These are phyloP conservation scores for Trichosporon sp. DNA, from an alignment of 1,284 basidiomycete species.

Conservation along the genomic window DNA sequence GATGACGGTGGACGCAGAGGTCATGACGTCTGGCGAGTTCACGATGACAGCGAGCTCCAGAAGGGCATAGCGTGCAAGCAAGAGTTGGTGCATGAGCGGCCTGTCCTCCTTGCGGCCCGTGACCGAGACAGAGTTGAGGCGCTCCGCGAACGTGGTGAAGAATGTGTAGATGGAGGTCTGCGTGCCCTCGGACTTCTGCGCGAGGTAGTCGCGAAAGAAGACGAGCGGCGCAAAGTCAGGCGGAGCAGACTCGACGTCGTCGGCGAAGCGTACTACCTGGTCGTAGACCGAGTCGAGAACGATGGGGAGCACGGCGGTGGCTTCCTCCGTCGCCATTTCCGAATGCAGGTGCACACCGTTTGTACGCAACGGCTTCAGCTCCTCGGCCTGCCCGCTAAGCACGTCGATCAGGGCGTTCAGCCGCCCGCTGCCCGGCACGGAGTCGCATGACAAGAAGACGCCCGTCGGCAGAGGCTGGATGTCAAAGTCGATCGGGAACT, in stretches of 20 bases:
- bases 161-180: neutral
- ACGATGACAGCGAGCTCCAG: slow-evolving; percentile 55
- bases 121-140: neutral
- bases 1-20: slow-evolving; percentile 50
- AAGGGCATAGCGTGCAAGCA: slow-evolving; percentile 60
- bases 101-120: slow-evolving; percentile 14
- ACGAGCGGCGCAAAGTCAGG: slow-evolving; percentile 19
- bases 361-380: slow-evolving; percentile 7
- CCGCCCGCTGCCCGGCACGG: slow-evolving; percentile 28
- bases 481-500: slow-evolving; percentile 46
- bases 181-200: neutral
- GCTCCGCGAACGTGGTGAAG: neutral
- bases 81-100: slow-evolving; percentile 24
- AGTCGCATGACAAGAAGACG: slow-evolving; percentile 26
- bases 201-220: slow-evolving; percentile 26
- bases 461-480: slow-evolving; percentile 46
- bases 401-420: slow-evolving; percentile 18
- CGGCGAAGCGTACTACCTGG: slow-evolving; percentile 18
- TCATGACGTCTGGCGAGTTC: slow-evolving; percentile 7
- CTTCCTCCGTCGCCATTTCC: slow-evolving; percentile 23
- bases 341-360: slow-evolving; percentile 24
- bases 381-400: slow-evolving; percentile 10
- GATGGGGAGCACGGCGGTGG: slow-evolving; percentile 27
- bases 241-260: neutral
- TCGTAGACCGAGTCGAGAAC: slow-evolving; percentile 26